Base-by-base conservation (phyloP, 495 filamentous ascomycete genomes). In the Cladorrhinum samala region DNA sequence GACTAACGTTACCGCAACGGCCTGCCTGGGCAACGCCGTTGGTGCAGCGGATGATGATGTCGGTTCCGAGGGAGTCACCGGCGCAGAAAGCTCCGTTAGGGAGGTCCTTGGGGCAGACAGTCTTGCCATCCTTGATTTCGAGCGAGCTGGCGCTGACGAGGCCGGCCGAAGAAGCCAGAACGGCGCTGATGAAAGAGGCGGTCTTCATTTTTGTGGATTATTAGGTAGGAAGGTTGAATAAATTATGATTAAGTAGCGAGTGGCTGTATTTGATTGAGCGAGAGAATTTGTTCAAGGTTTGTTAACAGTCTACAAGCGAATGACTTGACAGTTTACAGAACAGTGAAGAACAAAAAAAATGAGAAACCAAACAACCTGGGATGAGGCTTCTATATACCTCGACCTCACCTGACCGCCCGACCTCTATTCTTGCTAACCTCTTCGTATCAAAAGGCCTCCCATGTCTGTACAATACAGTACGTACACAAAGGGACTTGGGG, bases 41-140 rank as follows among this genome's bases (percentile, higher is more conserved):
- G 36, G 50, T 53, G 46, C 67, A 70, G 40, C 66, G 67, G 54
- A 67, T 49, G 63, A 68, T 68, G 59, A 67, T 70, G 43, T 64
- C 62, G 53, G 63, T 66, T 20, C 47, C 38, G n/a, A 68, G 37
- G 13, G 58, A 62, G 41, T 50, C 40, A n/a, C 60, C 62, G 23
- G 58, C 62, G 58, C 64, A 69, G 59, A 60, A 69, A 39, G 54
- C 54, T 0, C 46, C 60, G 48, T 65, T 55, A n/a, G 61, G 48
- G 23, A 30, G 9, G 33, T 36, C 46, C 19, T 49, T 44, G 47
- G 44, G 47, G 55, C 67, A 69, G 25, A 47, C 53, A 30, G 24
- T 52, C 24, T 38, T 57, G 30, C 54, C 60, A 41, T 59, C 50
- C 46, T 41, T 14, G 21, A 55, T 19, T 14, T 30, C 53, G 52